A percentile compares a stretch with the other conserved stretches of the same genome.
phyloP scores from a whole-genome alignment of 2,329 filamentous ascomycete species.

The Daldinia sp. region DNA sequence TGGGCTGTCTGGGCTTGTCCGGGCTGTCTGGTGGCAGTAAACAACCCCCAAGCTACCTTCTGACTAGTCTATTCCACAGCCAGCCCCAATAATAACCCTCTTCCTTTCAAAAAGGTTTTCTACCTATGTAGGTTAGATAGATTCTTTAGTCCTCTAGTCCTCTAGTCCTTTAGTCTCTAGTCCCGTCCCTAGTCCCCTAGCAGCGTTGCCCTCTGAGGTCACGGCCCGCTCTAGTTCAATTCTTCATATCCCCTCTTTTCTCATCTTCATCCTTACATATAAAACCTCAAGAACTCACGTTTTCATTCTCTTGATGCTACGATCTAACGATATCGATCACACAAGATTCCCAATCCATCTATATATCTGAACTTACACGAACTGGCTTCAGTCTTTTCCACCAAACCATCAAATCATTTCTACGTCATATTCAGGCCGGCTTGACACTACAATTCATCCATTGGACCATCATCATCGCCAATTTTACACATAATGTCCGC shows the following conservation, averaged over 20 bases:
- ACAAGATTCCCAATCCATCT: too few relatives aligned
- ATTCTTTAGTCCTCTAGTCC: neutral
- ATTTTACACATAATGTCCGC: constrained; percentile 40
- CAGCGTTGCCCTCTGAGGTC: constrained; percentile 38
- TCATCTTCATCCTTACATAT: constrained; percentile 31
- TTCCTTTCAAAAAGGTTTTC: too few relatives aligned
- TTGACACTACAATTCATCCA: constrained; percentile 13
- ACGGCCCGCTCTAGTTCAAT: constrained; percentile 31
- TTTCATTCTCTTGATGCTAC: neutral
- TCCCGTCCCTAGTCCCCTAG: too few relatives aligned
- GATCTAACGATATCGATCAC: constrained; percentile 6
- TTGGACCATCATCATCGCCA: neutral
- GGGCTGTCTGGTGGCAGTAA: constrained; percentile 2
- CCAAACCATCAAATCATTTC: neutral
- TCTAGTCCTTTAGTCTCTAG: neutral
- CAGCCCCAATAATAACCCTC: too few relatives aligned
- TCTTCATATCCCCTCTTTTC: constrained; percentile 35
- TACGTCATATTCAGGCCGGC: constrained; percentile 7
- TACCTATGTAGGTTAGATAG: constrained; percentile 22
- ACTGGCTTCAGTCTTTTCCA: constrained; percentile 4
- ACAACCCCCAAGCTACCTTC: constrained; percentile 1
- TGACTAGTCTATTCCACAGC: constrained; percentile 4
- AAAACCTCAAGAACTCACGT: constrained; percentile 27
- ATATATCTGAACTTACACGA: constrained; percentile 9
- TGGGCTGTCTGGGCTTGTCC: too few relatives aligned